phyloP scores from a whole-genome alignment of 768 basidiomycete species.

The Mycena rebaudengoi region DNA sequence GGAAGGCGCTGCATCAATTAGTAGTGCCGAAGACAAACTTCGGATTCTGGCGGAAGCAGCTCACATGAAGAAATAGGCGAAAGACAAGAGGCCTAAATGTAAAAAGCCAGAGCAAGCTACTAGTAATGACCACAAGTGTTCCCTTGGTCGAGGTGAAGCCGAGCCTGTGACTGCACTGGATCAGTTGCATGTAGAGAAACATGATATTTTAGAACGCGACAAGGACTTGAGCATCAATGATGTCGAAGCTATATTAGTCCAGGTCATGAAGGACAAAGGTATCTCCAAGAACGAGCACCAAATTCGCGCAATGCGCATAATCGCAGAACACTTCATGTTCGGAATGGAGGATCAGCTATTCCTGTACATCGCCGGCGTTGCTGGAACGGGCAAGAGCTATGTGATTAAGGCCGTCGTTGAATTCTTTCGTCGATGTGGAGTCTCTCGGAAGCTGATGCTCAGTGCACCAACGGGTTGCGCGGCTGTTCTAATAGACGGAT shows the following conservation, averaged over 20 bases:
- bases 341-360: conserved; percentile 3
- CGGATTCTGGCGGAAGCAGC: no score
- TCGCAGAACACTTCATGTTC: conserved; percentile 7
- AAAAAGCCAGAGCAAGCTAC: no score
- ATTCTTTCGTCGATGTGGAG: background rate
- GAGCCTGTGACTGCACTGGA: no score
- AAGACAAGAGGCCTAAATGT: no score
- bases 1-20: no score
- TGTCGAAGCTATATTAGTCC: background rate
- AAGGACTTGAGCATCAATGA: background rate
- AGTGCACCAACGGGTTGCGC: conserved; percentile 8
- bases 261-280: background rate
- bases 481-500: background rate
- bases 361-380: conserved; percentile 1
- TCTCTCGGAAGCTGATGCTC: background rate
- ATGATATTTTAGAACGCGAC: background rate
- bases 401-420: background rate
- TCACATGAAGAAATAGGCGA: no score
- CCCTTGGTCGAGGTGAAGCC: no score
- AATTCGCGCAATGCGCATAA: background rate
- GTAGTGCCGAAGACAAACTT: no score
- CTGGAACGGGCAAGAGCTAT: background rate
- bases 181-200: background rate
- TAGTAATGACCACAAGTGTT: no score
- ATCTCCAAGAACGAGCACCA: background rate